Percentiles rank a stretch among this genome's conserved stretches.
Evolutionary conservation across 371 early-diverging fungal species (phyloP).

Genomic region (Syncephalastrum contaminatum): DNA sequence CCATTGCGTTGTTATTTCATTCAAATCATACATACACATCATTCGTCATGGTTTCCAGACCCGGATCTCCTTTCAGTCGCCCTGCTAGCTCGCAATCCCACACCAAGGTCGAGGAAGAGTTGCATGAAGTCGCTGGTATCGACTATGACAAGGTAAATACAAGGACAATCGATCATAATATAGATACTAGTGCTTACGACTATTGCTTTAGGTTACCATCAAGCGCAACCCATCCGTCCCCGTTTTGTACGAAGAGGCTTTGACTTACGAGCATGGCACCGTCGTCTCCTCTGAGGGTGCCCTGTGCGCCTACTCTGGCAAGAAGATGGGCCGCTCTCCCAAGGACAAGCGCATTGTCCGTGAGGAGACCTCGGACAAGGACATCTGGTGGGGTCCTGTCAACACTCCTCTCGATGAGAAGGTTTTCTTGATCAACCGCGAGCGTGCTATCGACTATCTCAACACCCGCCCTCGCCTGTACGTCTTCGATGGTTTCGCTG

Average conservation of each 20-base stretch:
- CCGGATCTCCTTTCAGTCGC: slow-evolving; percentile 34
- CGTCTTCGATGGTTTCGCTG: slow-evolving; percentile 93
- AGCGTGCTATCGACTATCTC: slow-evolving; percentile 94
- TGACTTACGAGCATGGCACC: slow-evolving; percentile 85
- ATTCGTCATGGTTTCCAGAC: slow-evolving; percentile 24
- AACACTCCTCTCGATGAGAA: slow-evolving; percentile 88
- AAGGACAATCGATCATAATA: not conserved
- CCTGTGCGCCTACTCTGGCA: slow-evolving; percentile 86
- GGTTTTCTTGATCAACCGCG: slow-evolving; percentile 92
- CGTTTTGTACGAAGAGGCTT: slow-evolving; percentile 93
- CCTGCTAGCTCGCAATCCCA: slow-evolving; percentile 36
- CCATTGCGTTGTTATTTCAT: not conserved
- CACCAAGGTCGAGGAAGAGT: slow-evolving; percentile 53
- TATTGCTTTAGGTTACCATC: slow-evolving; percentile 44
- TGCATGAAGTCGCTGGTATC: slow-evolving; percentile 48
- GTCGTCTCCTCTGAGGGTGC: slow-evolving; percentile 90
- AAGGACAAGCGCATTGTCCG: slow-evolving; percentile 97
- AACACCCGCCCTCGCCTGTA: slow-evolving; percentile 92
- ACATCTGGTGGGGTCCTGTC: slow-evolving; percentile 99
- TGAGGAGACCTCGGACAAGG: slow-evolving; percentile 72
- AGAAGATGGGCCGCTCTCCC: slow-evolving; percentile 88
- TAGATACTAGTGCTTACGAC: not conserved
- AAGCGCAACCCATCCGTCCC: slow-evolving; percentile 75
- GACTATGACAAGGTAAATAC: slow-evolving; percentile 45
- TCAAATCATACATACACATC: slow-evolving; percentile 2